Conservation (phyloP, 805 yeast species). For the Saccharomycopsis olivae region DNA sequence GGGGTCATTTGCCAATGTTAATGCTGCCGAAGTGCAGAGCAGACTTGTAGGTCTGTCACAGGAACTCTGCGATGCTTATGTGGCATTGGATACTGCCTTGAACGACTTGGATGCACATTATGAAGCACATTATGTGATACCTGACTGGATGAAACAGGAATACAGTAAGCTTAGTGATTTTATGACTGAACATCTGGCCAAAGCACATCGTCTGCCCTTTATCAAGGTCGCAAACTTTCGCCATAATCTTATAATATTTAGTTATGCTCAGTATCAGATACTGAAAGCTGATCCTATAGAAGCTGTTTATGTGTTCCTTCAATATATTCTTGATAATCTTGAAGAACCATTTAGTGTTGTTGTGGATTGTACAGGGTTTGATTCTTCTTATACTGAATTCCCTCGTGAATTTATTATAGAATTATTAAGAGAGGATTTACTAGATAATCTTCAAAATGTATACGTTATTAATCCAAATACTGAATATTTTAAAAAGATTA, state of each 20-base stretch:
- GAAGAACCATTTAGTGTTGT: slow-evolving; percentile 50
- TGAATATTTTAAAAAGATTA: background rate
- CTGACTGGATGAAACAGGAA: slow-evolving; percentile 36
- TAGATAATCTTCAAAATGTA: background rate
- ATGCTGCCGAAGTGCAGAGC: too few species aligned
- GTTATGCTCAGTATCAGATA: slow-evolving; percentile 30
- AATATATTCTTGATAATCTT: slow-evolving; percentile 65
- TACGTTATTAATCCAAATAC: slow-evolving; percentile 3
- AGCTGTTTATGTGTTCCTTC: slow-evolving; percentile 38
- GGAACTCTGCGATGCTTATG: too few species aligned
- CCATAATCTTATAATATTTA: too few species aligned
- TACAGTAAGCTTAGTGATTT: slow-evolving; percentile 49
- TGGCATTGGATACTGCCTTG: too few species aligned
- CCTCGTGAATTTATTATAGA: slow-evolving; percentile 1
- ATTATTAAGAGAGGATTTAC: slow-evolving; percentile 4
- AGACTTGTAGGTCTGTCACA: too few species aligned
- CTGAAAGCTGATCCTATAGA: slow-evolving; percentile 4
- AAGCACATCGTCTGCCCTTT: too few species aligned
- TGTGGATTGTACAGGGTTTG: slow-evolving; percentile 58
- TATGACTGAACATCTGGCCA: too few species aligned
- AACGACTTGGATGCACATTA: too few species aligned
- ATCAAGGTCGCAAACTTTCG: too few species aligned
- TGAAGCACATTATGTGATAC: too few species aligned
- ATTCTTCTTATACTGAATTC: slow-evolving; percentile 15
- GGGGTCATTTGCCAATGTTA: too few species aligned